Base-by-base conservation (phyloP, 306 rosid species). In the Cicer bijugum region DNA sequence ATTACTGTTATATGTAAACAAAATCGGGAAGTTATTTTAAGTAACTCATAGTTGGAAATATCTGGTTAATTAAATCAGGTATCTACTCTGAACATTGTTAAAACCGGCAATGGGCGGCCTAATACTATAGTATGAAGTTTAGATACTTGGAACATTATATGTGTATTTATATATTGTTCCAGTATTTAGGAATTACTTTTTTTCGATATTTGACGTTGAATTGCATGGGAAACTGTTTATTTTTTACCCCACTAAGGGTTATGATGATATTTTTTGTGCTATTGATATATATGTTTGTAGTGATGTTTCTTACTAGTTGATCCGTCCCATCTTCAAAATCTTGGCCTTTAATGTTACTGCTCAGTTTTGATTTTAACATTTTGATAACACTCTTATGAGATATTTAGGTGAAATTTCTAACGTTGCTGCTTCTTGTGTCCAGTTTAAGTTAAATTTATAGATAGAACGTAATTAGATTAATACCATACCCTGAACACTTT, bases 21-120 rank as follows among this genome's bases (percentile, higher is more conserved):
- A 40, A 74, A n/a, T 48, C 11, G 43, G 69, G 39, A 55, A 75
- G 7, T 45, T 37, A 38, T 71, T 69, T 46, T 69, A n/a, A 50
- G 60, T 14, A 56, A 12, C 37, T 12, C 10, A 9, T 23, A 67
- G 42, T 63, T 44, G 51, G 60, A 17, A 5, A 61, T 59, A 5
- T 59, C 50, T 16, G 80, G 60, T 74, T 68, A 17, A 53, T 6
- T 58, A 23, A 55, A 58, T 40, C 44, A 67, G 42, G 69, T 37
- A n/a, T 58, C 75, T 37, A 6, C 56, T 55, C 48, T 7, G 55
- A 65, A 73, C 53, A 44, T 65, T 51, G 16, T 55, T 11, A 56
- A 8, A 56, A 20, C 20, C 28, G 12, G 63, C 10, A 56, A 20
- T 20, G 43, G 16, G 63, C 4, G 39, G 63, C 20, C 53, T 16